Evolutionary conservation across 495 filamentous ascomycete genomes (phyloP).

Genomic region (Terfezia boudieri): DNA sequence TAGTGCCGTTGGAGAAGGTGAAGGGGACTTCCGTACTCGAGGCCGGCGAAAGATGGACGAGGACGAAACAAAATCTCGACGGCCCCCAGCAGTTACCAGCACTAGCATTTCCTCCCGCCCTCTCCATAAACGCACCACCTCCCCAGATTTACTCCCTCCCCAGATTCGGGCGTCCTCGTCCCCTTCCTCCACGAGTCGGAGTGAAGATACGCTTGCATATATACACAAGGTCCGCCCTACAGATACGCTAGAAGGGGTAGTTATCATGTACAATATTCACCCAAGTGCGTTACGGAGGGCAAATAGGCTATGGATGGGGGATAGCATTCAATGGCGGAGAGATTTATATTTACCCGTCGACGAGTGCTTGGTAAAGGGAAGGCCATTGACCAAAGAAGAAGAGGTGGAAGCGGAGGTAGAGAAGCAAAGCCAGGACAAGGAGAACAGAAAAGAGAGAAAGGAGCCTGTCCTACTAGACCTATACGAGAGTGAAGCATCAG

Average conservation of each 20-base stretch:
- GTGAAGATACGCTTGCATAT: conserved; percentile 38
- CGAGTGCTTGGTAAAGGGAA: conserved; percentile 65
- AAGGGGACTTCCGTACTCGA: conserved; percentile 8
- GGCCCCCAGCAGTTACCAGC: neutral
- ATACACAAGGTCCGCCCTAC: conserved; percentile 61
- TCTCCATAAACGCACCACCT: conserved; percentile 9
- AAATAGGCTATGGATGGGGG: conserved; percentile 85
- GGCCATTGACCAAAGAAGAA: conserved; percentile 26
- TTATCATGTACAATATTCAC: conserved; percentile 70
- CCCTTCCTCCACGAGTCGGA: neutral
- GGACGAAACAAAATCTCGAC: no score
- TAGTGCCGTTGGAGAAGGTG: conserved; percentile 26
- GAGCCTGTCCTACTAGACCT: conserved; percentile 4
- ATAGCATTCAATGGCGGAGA: conserved; percentile 64
- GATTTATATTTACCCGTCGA: conserved; percentile 72
- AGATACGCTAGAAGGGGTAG: conserved; percentile 76
- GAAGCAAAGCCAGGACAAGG: conserved; percentile 19
- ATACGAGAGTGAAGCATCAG: conserved; percentile 1
- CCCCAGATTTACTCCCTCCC: conserved; percentile 21
- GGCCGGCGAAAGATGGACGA: neutral
- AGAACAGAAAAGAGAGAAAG: conserved; percentile 23
- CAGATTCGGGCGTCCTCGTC: neutral
- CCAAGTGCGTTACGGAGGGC: conserved; percentile 58
- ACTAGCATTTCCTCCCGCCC: neutral
- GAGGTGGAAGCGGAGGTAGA: conserved; percentile 6